Conservation (phyloP, 2,329 filamentous ascomycete genomes). For the Pseudopyricularia javanii region DNA sequence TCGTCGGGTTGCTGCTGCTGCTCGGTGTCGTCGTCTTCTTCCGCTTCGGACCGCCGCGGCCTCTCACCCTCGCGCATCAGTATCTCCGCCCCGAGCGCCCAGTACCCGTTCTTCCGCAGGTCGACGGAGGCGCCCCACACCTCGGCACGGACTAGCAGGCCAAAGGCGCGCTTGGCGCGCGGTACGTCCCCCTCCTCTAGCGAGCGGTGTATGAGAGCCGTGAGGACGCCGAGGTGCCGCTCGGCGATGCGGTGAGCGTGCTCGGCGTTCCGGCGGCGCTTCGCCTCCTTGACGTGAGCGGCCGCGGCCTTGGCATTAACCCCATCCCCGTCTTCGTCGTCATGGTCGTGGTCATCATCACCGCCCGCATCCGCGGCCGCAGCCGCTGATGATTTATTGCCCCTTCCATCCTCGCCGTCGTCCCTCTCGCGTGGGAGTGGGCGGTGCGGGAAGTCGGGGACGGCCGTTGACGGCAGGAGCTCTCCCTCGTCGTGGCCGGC, state of each 20-base stretch:
- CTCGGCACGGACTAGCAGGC: conserved; percentile 49
- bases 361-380: background rate
- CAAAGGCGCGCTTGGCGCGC: conserved; percentile 64
- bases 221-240: conserved; percentile 53
- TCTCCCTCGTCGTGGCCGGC: conserved; percentile 39
- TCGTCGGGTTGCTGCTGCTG: background rate
- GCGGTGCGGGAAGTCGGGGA: conserved; percentile 40
- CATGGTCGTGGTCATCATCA: conserved; percentile 2
- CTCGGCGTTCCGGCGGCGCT: conserved; percentile 12
- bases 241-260: conserved; percentile 9
- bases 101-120: conserved; percentile 55
- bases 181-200: conserved; percentile 58
- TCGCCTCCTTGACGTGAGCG: conserved; percentile 7
- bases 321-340: conserved; percentile 3
- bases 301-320: conserved; percentile 7
- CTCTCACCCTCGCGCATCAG: conserved; percentile 50
- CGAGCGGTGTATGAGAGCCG: conserved; percentile 58
- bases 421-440: conserved; percentile 14
- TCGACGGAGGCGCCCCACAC: conserved; percentile 49
- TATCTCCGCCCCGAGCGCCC: conserved; percentile 78
- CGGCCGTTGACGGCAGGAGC: conserved; percentile 21
- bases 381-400: background rate
- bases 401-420: background rate
- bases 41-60: conserved; percentile 1
- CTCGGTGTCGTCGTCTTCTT: background rate